These are phyloP conservation scores for Triticum urartu DNA, from an alignment of 176 grass and related monocot genomes.

Conservation along the genomic window DNA sequence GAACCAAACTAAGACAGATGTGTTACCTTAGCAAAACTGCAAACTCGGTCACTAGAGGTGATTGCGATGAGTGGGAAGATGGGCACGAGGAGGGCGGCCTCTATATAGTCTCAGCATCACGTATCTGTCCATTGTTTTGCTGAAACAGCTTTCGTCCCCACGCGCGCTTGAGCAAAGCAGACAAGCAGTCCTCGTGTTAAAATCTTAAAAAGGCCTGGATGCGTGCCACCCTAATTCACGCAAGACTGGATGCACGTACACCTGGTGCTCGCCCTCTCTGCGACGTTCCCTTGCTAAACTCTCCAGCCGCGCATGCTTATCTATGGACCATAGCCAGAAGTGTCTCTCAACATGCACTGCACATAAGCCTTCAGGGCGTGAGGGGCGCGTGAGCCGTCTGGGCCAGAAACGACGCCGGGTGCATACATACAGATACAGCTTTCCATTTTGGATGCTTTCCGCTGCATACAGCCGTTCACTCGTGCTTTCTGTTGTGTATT, in stretches of 20 bases:
- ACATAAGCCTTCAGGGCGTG: neutral
- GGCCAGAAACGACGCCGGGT: neutral
- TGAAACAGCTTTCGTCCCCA: neutral
- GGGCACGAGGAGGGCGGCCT: neutral
- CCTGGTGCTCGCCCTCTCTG: neutral
- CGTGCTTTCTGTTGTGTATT: neutral
- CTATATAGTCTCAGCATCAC: neutral
- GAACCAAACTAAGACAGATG: neutral
- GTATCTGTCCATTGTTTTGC: neutral
- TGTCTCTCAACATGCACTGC: too few relatives aligned
- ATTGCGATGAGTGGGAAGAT: neutral
- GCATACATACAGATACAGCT: neutral
- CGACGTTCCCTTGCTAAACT: neutral
- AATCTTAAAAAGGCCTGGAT: neutral
- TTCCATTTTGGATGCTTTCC: neutral
- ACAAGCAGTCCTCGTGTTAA: neutral
- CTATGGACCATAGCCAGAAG: too few relatives aligned
- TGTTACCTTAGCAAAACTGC: neutral
- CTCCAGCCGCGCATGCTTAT: too few relatives aligned
- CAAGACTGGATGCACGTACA: neutral
- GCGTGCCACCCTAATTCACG: neutral
- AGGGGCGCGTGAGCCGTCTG: neutral
- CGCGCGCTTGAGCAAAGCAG: neutral
- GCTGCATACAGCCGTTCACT: neutral
- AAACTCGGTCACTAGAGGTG: neutral